A percentile compares a stretch with the other conserved stretches of the same genome.
Evolutionary conservation across 2,329 filamentous ascomycete genomes (phyloP).

Genomic region (Chalara sp.): DNA sequence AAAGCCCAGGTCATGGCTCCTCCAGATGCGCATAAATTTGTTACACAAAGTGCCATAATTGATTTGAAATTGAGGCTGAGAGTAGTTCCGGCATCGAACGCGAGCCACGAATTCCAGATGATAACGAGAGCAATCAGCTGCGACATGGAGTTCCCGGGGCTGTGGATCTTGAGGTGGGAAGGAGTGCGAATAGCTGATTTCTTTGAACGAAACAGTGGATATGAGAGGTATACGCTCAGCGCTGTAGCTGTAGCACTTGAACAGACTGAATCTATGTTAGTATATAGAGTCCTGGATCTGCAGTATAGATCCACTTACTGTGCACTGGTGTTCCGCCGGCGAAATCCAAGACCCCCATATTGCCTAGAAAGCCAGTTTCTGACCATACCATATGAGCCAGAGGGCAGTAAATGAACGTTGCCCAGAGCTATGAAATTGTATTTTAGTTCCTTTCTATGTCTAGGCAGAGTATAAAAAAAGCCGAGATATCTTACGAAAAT

Average conservation of each 20-base stretch:
- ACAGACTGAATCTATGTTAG: conserved; percentile 34
- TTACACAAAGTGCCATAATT: no score
- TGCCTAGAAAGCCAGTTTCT: conserved; percentile 62
- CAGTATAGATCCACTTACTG: conserved; percentile 24
- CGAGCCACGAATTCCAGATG: no score
- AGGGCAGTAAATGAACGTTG: conserved; percentile 65
- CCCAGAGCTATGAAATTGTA: conserved; percentile 37
- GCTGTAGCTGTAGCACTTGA: conserved; percentile 66
- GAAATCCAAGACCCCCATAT: conserved; percentile 65
- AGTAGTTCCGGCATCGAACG: no score
- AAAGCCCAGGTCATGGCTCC: conserved; percentile 21
- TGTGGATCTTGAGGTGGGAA: conserved; percentile 50
- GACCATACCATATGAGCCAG: conserved; percentile 78
- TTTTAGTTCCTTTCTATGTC: no score
- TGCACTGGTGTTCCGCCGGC: conserved; percentile 71
- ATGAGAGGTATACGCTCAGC: conserved; percentile 35
- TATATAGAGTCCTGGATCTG: no score
- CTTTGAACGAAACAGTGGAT: conserved; percentile 55
- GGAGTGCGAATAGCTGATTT: conserved; percentile 20
- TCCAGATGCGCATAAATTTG: conserved; percentile 48
- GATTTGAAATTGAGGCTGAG: no score
- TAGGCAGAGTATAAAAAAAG: background rate
- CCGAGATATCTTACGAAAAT: conserved; percentile 45
- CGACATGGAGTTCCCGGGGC: conserved; percentile 16
- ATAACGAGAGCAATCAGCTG: no score